Percentiles rank a stretch among this genome's conserved stretches.
Conservation (phyloP, 306 rosid species). For the Hippophae tibetana region DNA sequence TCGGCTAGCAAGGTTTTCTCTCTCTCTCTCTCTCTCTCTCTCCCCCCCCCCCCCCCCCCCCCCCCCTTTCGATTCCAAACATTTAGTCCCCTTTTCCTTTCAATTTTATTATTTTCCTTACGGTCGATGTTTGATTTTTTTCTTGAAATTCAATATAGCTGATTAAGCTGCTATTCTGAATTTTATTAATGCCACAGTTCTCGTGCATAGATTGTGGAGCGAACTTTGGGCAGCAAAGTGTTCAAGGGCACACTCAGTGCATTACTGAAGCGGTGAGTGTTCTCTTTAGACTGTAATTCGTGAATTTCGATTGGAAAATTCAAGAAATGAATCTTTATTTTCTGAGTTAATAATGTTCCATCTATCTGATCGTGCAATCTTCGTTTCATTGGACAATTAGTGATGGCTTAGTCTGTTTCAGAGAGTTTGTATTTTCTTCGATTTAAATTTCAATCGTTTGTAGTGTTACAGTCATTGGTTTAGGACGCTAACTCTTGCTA, state of each 20-base stretch:
- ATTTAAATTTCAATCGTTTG: no score
- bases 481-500: not conserved
- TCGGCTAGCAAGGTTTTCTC: constrained; percentile 54
- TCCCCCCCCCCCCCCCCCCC: no score
- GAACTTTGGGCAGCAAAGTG: constrained; percentile 62
- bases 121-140: not conserved
- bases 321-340: not conserved
- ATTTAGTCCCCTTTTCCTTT: not conserved
- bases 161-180: not conserved
- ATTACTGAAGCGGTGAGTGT: constrained; percentile 72
- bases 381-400: no score
- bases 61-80: not conserved
- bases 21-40: no score
- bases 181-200: constrained; percentile 37
- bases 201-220: constrained; percentile 92
- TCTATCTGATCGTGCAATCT: no score
- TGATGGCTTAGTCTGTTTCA: no score
- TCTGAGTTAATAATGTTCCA: not conserved
- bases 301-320: not conserved
- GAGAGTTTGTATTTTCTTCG: no score
- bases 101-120: not conserved
- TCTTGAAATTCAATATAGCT: not conserved
- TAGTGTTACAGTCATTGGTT: no score
- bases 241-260: constrained; percentile 75
- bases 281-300: not conserved